Evolutionary conservation across 176 grass and related monocot genomes (phyloP).

Genomic region (Carex myosuroides): DNA sequence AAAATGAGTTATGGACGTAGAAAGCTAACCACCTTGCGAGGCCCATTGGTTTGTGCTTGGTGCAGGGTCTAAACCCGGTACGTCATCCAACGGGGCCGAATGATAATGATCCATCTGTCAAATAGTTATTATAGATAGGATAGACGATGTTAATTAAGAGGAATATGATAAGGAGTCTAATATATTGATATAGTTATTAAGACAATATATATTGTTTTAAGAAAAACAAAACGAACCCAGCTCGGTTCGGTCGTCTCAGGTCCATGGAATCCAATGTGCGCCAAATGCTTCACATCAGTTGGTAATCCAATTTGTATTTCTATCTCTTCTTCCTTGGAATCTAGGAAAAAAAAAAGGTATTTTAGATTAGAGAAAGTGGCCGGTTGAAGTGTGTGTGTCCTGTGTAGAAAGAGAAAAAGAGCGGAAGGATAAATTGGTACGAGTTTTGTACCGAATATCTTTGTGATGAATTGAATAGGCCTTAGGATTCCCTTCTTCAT

Average conservation of each 20-base stretch:
- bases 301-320: conserved; percentile 85
- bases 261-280: conserved; percentile 76
- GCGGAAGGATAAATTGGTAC: not conserved
- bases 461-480: conserved; percentile 68
- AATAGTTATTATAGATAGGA: conserved; percentile 4
- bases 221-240: conserved; percentile 42
- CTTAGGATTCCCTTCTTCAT: conserved; percentile 75
- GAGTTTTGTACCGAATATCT: conserved; percentile 61
- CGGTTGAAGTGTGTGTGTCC: not conserved
- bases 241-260: conserved; percentile 24
- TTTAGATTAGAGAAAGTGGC: not conserved
- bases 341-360: conserved; percentile 7
- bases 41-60: conserved; percentile 44
- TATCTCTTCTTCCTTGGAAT: conserved; percentile 32
- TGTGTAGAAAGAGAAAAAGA: not conserved
- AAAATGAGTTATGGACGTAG: not conserved
- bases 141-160: not conserved
- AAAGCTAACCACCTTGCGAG: conserved; percentile 51
- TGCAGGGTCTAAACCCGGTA: not conserved
- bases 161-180: not conserved
- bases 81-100: conserved; percentile 57
- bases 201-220: not conserved
- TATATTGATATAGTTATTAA: not conserved
- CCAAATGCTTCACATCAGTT: conserved; percentile 90
- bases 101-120: conserved; percentile 83